Base-by-base conservation (phyloP, 2,329 filamentous ascomycete genomes). In the Nemania serpens region DNA sequence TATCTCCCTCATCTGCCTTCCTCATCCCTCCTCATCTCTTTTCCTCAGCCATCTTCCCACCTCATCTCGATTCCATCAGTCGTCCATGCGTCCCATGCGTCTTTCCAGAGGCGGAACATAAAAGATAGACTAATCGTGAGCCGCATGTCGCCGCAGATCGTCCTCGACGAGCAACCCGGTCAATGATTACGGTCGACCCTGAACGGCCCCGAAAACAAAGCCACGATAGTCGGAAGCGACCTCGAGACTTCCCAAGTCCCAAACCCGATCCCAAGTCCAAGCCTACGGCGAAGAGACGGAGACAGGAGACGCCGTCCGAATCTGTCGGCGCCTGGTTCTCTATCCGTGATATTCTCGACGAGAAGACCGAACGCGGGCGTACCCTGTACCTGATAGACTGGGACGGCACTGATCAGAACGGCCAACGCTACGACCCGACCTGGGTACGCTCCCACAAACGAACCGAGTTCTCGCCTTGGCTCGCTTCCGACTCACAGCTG, bases 361-460 rank as follows among this genome's bases (percentile, higher is more conserved):
- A 79, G 71, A 76, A 73, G 60, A 13, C 36, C 4, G 57, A 67
- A 18, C 58, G 66, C 33, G 70, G 75, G 11, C 69, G 68, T 22
- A 69, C 69, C 11, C 63, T 76, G n/a, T 88, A 86, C 65, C 69
- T 77, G 2, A 79, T 88, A 55, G 80, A 86, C 68, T 88, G 86
- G 86, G 79, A 77, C 49, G 79, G 82, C 60, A 74, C 60, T 12
- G 70, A 86, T n/a, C 61, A 66, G 2, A 84, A 82, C 41, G 82
- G 81, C 17, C 70, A 79, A 62, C 61, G 64, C 1, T 87, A 80
- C 68, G 58, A 73, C 2, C 80, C 79, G 10, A 81, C 75, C 49
- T 88, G 86, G 86, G 84, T 81, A 76, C 36, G 73, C 12, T 29
- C 22, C 41, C n/a, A 10, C 43, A 42, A 42, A 15, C 43, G 46